These are phyloP conservation scores for Erodium chrysanthum DNA, from an alignment of 441 rosid species.

Conservation along the genomic window DNA sequence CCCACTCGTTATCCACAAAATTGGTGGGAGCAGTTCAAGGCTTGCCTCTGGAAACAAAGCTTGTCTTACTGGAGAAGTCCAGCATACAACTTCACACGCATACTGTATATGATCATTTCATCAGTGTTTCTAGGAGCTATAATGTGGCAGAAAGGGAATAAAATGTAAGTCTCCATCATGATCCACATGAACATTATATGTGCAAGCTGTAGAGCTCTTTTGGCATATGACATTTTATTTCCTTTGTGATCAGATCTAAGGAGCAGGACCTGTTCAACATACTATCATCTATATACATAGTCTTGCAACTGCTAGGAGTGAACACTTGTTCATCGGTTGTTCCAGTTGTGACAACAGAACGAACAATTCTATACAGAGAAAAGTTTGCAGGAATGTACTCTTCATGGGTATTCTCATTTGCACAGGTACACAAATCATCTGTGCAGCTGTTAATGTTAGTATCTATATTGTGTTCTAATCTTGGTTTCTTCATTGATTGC, in stretches of 20 bases:
- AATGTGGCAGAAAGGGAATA: conserved; percentile 49
- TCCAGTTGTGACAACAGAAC: conserved; percentile 22
- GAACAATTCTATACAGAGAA: not conserved
- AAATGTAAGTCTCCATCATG: conserved; percentile 31
- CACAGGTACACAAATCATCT: not conserved
- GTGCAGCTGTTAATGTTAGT: not conserved
- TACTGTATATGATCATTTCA: conserved; percentile 19
- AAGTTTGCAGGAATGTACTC: conserved; percentile 4
- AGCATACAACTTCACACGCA: conserved; percentile 38
- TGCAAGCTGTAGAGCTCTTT: not conserved
- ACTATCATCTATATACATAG: conserved; percentile 21
- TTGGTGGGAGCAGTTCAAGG: conserved; percentile 48
- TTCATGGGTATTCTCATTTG: not conserved
- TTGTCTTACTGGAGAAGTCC: conserved; percentile 68
- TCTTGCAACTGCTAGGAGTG: conserved; percentile 20
- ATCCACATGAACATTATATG: too few species aligned
- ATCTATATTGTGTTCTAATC: too few species aligned
- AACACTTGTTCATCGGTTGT: conserved; percentile 22
- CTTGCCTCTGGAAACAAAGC: conserved; percentile 53
- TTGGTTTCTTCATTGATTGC: not conserved
- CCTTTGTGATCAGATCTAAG: conserved; percentile 5
- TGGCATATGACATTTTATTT: not conserved
- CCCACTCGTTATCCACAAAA: conserved; percentile 34
- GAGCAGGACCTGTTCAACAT: conserved; percentile 26
- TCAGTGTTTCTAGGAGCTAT: conserved; percentile 44